Conservation (phyloP, 352 stramenopile genomes). For the Phytopythium litorale region DNA sequence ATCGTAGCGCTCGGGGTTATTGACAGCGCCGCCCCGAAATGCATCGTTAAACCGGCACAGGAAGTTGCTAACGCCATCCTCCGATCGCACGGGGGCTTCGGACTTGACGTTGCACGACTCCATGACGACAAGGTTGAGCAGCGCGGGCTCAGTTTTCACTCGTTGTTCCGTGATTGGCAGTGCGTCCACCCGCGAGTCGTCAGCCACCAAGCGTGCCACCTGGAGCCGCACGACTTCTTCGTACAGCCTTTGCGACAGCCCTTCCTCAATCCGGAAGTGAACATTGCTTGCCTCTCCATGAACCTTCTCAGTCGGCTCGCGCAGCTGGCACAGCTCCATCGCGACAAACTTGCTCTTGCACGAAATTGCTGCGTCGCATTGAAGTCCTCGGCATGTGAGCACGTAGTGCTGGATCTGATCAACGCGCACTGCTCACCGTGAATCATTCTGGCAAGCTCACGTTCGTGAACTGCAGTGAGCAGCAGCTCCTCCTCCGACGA, state of each 20-base stretch:
- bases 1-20: constrained; percentile 13
- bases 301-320: constrained; percentile 42
- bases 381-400: neutral
- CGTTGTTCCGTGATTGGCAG: constrained; percentile 14
- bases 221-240: constrained; percentile 20
- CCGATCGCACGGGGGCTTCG: constrained; percentile 32
- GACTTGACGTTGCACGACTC: constrained; percentile 43
- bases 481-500: constrained; percentile 69
- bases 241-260: constrained; percentile 33
- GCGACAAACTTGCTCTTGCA: constrained; percentile 63
- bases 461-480: constrained; percentile 58
- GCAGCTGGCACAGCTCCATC: constrained; percentile 60
- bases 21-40: constrained; percentile 44
- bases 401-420: neutral
- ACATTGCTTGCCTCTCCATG: constrained; percentile 32
- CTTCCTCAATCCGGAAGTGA: constrained; percentile 37
- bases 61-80: constrained; percentile 57
- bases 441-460: constrained; percentile 55
- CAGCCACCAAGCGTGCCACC: neutral
- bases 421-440: constrained; percentile 23
- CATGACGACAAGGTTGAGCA: constrained; percentile 47
- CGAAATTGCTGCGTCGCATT: constrained; percentile 39
- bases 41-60: constrained; percentile 54
- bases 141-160: constrained; percentile 13
- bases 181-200: neutral